phyloP scores from a whole-genome alignment of 1,139 yeast genomes.

The Yamadazyma triangularis region DNA sequence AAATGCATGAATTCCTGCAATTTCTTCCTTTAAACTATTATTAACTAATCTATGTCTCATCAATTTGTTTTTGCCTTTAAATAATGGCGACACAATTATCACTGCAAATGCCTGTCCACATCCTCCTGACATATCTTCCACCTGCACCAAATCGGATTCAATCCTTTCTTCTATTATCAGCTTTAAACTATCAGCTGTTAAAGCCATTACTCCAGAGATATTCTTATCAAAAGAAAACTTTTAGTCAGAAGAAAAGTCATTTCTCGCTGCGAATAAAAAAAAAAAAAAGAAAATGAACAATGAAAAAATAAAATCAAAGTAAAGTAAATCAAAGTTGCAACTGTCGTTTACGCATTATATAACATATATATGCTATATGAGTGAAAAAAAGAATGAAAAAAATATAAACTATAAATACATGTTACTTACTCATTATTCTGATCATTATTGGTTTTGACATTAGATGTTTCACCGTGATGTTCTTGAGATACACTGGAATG shows the following conservation, averaged over 20 bases:
- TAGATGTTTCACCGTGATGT: constrained; percentile 22
- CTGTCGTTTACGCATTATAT: too few relatives aligned
- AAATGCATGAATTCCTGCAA: constrained; percentile 86
- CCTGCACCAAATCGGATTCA: constrained; percentile 52
- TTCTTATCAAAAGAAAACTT: too few relatives aligned
- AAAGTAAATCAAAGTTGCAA: too few relatives aligned
- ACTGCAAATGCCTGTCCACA: constrained; percentile 89
- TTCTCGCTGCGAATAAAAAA: too few relatives aligned
- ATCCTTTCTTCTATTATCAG: constrained; percentile 47
- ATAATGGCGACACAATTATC: constrained; percentile 67
- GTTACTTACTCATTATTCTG: background rate
- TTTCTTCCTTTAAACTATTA: constrained; percentile 71
- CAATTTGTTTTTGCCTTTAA: constrained; percentile 78
- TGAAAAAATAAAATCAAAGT: too few relatives aligned
- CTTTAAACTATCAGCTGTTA: constrained; percentile 45
- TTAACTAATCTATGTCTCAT: constrained; percentile 87
- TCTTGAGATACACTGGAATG: constrained; percentile 28
- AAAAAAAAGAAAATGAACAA: too few relatives aligned
- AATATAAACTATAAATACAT: too few relatives aligned
- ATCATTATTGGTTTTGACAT: background rate
- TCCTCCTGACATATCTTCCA: constrained; percentile 75
- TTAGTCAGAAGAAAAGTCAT: too few relatives aligned
- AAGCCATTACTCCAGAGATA: constrained; percentile 17
- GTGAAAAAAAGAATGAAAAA: background rate
- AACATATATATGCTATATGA: too few relatives aligned